phyloP scores from a whole-genome alignment of 2,329 filamentous ascomycete genomes.

The Metarhizium brunneum region DNA sequence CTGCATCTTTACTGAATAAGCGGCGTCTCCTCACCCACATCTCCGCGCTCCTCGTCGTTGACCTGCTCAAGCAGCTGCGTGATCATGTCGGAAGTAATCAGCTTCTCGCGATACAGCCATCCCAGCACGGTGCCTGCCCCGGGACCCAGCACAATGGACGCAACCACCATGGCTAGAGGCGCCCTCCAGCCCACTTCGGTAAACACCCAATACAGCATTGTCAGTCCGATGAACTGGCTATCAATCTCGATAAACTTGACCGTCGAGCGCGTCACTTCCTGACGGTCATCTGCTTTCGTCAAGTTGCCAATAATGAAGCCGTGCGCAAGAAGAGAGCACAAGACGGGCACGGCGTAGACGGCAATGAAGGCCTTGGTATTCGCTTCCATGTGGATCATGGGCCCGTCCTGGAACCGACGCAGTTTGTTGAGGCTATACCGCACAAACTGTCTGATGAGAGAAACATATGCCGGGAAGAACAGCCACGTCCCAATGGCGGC shows the following conservation, averaged over 20 bases:
- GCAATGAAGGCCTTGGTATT: slow-evolving; percentile 25
- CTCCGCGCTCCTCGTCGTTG: slow-evolving; percentile 7
- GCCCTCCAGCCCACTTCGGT: slow-evolving; percentile 38
- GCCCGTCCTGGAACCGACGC: slow-evolving; percentile 17
- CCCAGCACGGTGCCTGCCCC: slow-evolving; percentile 28
- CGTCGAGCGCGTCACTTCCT: slow-evolving; percentile 39
- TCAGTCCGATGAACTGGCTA: slow-evolving; percentile 32
- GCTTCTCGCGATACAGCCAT: slow-evolving; percentile 30
- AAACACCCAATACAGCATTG: slow-evolving; percentile 44
- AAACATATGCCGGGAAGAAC: slow-evolving; percentile 41
- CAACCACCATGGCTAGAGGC: slow-evolving; percentile 21
- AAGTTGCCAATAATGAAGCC: slow-evolving; percentile 30
- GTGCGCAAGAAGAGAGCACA: slow-evolving; percentile 34
- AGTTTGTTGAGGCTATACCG: slow-evolving; percentile 16
- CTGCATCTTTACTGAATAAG: slow-evolving; percentile 16
- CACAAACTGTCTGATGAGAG: slow-evolving; percentile 29
- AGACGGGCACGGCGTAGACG: slow-evolving; percentile 36
- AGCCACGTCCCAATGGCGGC: slow-evolving; percentile 36
- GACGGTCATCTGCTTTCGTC: slow-evolving; percentile 32
- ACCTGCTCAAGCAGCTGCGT: slow-evolving; percentile 9
- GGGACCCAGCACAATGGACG: slow-evolving; percentile 24
- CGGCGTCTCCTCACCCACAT: slow-evolving; percentile 23
- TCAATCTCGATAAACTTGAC: slow-evolving; percentile 39
- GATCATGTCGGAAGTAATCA: slow-evolving; percentile 16
- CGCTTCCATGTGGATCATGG: slow-evolving; percentile 33